A percentile compares a stretch with the other conserved stretches of the same genome.
Evolutionary conservation across 2,329 filamentous ascomycete genomes (phyloP).

Genomic region (Stromatinia cepivora): DNA sequence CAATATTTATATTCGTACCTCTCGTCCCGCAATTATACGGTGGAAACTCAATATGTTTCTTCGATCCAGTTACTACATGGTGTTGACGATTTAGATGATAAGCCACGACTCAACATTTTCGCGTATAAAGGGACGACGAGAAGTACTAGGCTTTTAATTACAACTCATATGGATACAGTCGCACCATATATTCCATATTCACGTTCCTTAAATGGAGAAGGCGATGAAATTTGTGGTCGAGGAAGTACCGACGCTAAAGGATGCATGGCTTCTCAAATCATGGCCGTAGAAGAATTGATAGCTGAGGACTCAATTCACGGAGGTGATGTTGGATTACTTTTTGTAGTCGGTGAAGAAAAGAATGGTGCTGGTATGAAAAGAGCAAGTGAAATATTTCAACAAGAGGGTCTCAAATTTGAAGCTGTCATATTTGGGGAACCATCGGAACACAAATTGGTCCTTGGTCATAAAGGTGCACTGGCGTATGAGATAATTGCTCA

Average conservation of each 20-base stretch:
- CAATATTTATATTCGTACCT: constrained; percentile 6
- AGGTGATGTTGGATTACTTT: constrained; percentile 58
- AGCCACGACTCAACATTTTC: constrained; percentile 54
- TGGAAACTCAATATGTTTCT: constrained; percentile 15
- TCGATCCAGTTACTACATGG: not conserved
- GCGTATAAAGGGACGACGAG: constrained; percentile 53
- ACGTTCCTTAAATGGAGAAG: constrained; percentile 33
- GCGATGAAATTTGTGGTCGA: constrained; percentile 62
- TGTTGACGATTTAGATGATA: not conserved
- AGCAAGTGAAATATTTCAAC: constrained; percentile 47
- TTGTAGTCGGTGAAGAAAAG: constrained; percentile 78
- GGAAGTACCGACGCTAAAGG: constrained; percentile 71
- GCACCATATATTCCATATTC: constrained; percentile 48
- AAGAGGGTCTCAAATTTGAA: constrained; percentile 49
- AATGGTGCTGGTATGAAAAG: constrained; percentile 77
- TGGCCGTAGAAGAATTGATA: constrained; percentile 60
- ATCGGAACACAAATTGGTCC: constrained; percentile 82
- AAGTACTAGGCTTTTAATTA: constrained; percentile 51
- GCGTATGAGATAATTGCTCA: constrained; percentile 64
- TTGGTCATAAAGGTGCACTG: constrained; percentile 84
- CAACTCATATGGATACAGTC: constrained; percentile 63
- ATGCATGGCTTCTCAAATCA: constrained; percentile 69
- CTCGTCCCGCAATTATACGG: constrained; percentile 16
- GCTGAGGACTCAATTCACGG: constrained; percentile 42
- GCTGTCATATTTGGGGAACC: constrained; percentile 88